Percentiles rank a stretch among this genome's conserved stretches.
These are phyloP conservation scores for Morella rubra DNA, from an alignment of 306 rosid genomes.

Conservation along the genomic window DNA sequence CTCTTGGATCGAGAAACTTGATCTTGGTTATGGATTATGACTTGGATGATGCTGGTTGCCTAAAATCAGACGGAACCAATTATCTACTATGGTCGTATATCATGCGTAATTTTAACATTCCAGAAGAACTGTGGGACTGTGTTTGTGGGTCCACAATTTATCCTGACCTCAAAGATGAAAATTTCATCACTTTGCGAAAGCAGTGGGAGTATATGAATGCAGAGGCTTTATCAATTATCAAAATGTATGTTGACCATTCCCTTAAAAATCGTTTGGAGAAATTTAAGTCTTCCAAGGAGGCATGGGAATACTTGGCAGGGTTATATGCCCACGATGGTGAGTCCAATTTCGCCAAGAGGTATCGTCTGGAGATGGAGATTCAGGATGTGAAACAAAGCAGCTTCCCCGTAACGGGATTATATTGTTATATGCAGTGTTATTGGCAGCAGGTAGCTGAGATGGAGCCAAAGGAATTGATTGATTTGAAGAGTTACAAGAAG, in stretches of 20 bases:
- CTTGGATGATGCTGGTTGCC: background rate
- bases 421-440: background rate
- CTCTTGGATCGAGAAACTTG: background rate
- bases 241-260: background rate
- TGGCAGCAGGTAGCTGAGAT: background rate
- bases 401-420: background rate
- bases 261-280: background rate
- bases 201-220: background rate
- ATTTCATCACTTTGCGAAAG: background rate
- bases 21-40: background rate
- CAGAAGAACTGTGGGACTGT: background rate
- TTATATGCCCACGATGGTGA: background rate
- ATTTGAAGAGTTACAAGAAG: background rate
- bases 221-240: background rate
- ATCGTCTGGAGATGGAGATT: slow-evolving; percentile 9
- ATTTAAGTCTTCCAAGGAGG: background rate
- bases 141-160: background rate
- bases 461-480: background rate
- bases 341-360: background rate
- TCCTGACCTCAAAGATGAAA: background rate
- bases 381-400: background rate
- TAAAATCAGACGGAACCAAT: background rate
- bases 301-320: background rate
- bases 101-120: background rate
- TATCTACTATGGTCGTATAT: background rate